Conservation (phyloP, 2,329 filamentous ascomycete genomes). For the Capronia americana region DNA sequence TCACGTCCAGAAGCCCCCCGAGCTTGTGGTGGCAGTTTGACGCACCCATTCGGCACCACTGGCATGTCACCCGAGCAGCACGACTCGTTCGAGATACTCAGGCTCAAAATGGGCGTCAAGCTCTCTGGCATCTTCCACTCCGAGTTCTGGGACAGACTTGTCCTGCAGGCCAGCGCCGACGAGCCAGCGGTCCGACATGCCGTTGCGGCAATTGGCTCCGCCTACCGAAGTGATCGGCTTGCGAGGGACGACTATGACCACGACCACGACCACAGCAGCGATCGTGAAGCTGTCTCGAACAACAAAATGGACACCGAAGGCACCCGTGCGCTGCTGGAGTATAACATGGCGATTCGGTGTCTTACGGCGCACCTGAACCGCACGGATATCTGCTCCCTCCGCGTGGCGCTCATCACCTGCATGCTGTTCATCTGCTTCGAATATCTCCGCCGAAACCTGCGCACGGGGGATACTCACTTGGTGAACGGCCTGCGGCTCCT, state of each 20-base stretch:
- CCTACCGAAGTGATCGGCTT: slow-evolving; percentile 42
- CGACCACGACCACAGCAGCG: slow-evolving; percentile 37
- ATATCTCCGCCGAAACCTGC: slow-evolving; percentile 46
- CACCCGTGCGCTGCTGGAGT: slow-evolving; percentile 47
- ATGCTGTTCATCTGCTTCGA: slow-evolving; percentile 52
- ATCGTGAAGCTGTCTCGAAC: not conserved
- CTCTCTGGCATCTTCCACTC: slow-evolving; percentile 47
- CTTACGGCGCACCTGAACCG: slow-evolving; percentile 43
- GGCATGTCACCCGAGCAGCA: not conserved
- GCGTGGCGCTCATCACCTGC: slow-evolving; percentile 52
- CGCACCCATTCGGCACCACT: not conserved
- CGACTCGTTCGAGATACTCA: slow-evolving; percentile 43
- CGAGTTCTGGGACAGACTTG: slow-evolving; percentile 49
- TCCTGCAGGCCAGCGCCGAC: slow-evolving; percentile 48
- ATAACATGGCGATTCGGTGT: slow-evolving; percentile 49
- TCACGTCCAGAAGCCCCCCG: slow-evolving; percentile 17
- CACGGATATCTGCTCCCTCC: slow-evolving; percentile 42
- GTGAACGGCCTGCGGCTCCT: slow-evolving; percentile 41
- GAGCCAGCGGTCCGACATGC: slow-evolving; percentile 54
- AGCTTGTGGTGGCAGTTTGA: slow-evolving; percentile 28
- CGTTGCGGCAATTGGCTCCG: slow-evolving; percentile 50
- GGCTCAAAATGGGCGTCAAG: slow-evolving; percentile 40
- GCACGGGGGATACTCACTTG: slow-evolving; percentile 43
- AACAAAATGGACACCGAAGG: not conserved
- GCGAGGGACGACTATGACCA: not conserved